These are phyloP conservation scores for Dalbergia oliveri DNA, from an alignment of 306 rosid species.

Conservation along the genomic window DNA sequence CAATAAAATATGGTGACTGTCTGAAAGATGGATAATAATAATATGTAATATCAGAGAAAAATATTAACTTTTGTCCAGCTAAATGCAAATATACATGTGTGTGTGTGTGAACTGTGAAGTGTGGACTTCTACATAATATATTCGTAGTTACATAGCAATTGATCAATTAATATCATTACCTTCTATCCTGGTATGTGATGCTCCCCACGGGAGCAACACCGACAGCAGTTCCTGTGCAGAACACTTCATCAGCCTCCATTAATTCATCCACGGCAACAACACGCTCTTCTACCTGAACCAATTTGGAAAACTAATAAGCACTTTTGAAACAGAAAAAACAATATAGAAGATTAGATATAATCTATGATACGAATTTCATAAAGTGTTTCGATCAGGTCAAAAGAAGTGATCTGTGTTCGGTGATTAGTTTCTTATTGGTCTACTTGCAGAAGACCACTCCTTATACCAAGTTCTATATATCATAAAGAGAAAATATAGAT, in stretches of 20 bases:
- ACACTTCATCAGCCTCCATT: constrained; percentile 80
- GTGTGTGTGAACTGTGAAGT: neutral
- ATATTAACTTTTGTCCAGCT: neutral
- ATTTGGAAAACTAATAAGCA: neutral
- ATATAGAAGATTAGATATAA: neutral
- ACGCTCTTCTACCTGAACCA: constrained; percentile 78
- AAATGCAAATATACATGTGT: too few species aligned
- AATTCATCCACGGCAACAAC: constrained; percentile 66
- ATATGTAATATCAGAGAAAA: too few species aligned
- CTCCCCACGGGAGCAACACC: constrained; percentile 86
- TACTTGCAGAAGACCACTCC: too few species aligned
- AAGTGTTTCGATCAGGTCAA: neutral
- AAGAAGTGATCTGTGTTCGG: neutral
- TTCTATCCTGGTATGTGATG: constrained; percentile 61
- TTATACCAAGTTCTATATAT: too few species aligned
- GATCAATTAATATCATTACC: constrained; percentile 47
- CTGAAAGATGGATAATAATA: too few species aligned
- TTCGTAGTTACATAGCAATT: neutral
- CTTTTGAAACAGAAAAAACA: neutral
- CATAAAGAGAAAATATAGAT: too few species aligned
- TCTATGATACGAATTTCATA: neutral
- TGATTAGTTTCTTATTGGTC: too few species aligned
- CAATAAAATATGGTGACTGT: too few species aligned
- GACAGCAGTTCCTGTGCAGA: constrained; percentile 94
- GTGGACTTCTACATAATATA: neutral